Base-by-base conservation (phyloP, 148 eudicot species). In the Tetragonia tetragonoides region DNA sequence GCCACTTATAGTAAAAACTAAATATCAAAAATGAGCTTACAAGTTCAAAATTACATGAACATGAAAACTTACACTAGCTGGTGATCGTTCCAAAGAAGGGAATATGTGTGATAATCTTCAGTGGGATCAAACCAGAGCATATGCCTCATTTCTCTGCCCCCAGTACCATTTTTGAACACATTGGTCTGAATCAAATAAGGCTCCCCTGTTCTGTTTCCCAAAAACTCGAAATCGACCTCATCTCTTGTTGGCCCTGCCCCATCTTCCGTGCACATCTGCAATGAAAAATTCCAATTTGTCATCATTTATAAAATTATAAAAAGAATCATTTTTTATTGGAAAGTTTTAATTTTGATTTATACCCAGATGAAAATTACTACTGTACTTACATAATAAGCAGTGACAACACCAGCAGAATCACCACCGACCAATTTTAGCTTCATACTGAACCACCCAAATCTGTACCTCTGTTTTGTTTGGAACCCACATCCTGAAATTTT, bases 391-490 rank as follows among this genome's bases (percentile, higher is more conserved):
- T 91, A 96, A 42, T 89, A 96, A 73, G 99, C 98, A 37, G 99
- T 96, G 73, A 96, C 99, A 16, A 96, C 90, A 42, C 99, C 99
- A 56, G 99, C 97, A 66, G 99, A 91, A 73, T 96, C 92, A 42
- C 92, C 93, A 73, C 91, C 99, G 10, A 90, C 99, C 51, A 96
- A 82, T 70, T 87, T 96, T 21, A 96, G 80, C 85, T 87, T 96
- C 99, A 96, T 96, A 82, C 98, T 96, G 73, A 93, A 96, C 98
- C 98, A 96, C 67, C 99, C 99, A 83, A 93, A 96, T 92, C 95
- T 87, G 75, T 90, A 96, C 57, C 76, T 93, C 72, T 96, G 87
- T 79, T 91, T 96, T 68, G 99, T 93, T 75, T 85, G 89, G 77
- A 93, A 96, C 78, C 99, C 99, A 81, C 98, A 93, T 15, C 99